Base-by-base conservation (phyloP, 148 eudicot species). In the Silene uniflora region DNA sequence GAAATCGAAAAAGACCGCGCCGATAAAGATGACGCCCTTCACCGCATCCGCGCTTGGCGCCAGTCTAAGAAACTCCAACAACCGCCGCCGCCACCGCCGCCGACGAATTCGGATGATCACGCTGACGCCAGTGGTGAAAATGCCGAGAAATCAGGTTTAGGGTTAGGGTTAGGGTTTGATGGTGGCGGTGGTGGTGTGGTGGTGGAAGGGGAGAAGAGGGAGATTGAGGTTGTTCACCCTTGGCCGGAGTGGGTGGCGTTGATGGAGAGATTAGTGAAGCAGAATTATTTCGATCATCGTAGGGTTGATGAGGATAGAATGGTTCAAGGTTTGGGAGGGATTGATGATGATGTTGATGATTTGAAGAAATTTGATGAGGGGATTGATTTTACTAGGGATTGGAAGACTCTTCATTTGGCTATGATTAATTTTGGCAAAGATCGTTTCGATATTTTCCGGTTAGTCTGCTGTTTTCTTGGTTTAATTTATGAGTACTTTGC, bases 201-300 rank as follows among this genome's bases (percentile, higher is more conserved):
- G 70, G 32, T 19, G 77, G 46, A 47, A 3, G 10, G 16, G 62
- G 44, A 46, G 47, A 77, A 69, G 78, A 81, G 69, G 27, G 78
- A 77, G 81, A 73, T 81, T 81, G 84, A 90, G 73, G 72, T 94
- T 87, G 91, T 84, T 32, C 98, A 94, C 62, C 97, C 93, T 18
- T 93, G 98, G 98, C 87, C 88, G 19, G 97, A 93, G 71, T 93
- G 97, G 98, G 78, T 93, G 18, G 98, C 83, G 67, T 82, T 93
- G 75, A 87, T 93, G 95, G 95, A 93, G 89, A 86, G 95, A 71
- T 81, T 93, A 65, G 90, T 93, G 77, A 80, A 90, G 82, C 98
- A 90, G 85, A 93, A 91, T 74, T 93, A 93, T 39, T 91, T 93
- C 74, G 98, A 93, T 81, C 85, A 81, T 56, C 70, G 80, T 80